phyloP scores from a whole-genome alignment of 169 alveolate species.

The Theileria annulata region DNA sequence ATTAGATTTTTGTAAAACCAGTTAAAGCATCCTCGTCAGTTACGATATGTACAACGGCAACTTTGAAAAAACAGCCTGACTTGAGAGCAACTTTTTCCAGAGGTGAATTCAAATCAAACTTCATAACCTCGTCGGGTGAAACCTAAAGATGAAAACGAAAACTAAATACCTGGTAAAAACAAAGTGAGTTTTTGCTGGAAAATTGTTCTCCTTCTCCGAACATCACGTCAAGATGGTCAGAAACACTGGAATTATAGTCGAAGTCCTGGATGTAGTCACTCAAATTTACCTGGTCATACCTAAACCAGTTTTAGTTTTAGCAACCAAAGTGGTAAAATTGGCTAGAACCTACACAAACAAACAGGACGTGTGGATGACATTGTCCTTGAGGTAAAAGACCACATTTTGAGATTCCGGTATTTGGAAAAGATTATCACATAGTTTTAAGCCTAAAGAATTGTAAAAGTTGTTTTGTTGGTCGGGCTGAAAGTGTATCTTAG shows the following conservation, averaged over 20 bases:
- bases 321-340: not conserved
- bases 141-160: not conserved
- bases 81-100: slow-evolving; percentile 42
- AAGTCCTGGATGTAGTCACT: slow-evolving; percentile 63
- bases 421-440: slow-evolving; percentile 26
- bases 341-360: slow-evolving; percentile 38
- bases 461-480: not conserved
- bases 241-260: slow-evolving; percentile 45
- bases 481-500: not conserved
- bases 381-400: slow-evolving; percentile 45
- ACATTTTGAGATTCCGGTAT: slow-evolving; percentile 49
- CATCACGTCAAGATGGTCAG: slow-evolving; percentile 70
- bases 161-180: slow-evolving; percentile 45
- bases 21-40: slow-evolving; percentile 20
- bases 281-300: slow-evolving; percentile 54
- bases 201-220: slow-evolving; percentile 27
- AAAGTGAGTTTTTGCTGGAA: slow-evolving; percentile 30
- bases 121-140: slow-evolving; percentile 23
- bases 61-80: slow-evolving; percentile 32
- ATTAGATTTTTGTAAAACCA: not conserved
- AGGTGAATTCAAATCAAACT: slow-evolving; percentile 41
- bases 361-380: slow-evolving; percentile 58
- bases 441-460: slow-evolving; percentile 34
- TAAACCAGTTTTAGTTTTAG: not conserved
- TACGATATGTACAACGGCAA: slow-evolving; percentile 61